Evolutionary conservation across 306 rosid genomes (phyloP).

Genomic region (Acacia melanoxylon): DNA sequence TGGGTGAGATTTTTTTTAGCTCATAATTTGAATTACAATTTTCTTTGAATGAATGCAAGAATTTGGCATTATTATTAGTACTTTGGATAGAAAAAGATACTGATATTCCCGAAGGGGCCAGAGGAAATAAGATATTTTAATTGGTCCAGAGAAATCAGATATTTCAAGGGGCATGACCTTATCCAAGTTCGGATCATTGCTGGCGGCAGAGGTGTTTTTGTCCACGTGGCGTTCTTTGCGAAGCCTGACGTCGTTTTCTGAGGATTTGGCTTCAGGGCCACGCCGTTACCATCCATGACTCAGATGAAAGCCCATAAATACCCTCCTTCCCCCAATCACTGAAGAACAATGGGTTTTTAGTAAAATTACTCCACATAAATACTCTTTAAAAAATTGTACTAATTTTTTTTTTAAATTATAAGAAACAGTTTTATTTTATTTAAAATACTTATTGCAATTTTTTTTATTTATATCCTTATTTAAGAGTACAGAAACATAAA

Average conservation of each 20-base stretch:
- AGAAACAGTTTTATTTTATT: no score
- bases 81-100: background rate
- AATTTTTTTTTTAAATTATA: no score
- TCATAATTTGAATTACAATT: no score
- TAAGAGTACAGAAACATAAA: no score
- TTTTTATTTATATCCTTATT: no score
- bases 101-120: background rate
- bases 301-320: conserved; percentile 2
- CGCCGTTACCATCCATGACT: background rate
- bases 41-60: no score
- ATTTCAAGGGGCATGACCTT: conserved; percentile 24
- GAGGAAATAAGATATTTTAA: background rate
- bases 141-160: background rate
- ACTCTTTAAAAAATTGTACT: no score
- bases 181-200: conserved; percentile 41
- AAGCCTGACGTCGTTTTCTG: conserved; percentile 21
- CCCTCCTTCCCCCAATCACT: conserved; percentile 14
- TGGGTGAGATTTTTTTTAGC: background rate
- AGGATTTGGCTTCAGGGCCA: background rate
- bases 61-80: no score
- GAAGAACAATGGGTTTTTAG: no score
- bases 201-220: background rate
- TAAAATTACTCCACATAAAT: no score
- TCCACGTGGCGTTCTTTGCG: conserved; percentile 43
- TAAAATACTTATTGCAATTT: no score